These are phyloP conservation scores for Arachnopeziza araneosa DNA, from an alignment of 2,329 filamentous ascomycete species.

Conservation along the genomic window DNA sequence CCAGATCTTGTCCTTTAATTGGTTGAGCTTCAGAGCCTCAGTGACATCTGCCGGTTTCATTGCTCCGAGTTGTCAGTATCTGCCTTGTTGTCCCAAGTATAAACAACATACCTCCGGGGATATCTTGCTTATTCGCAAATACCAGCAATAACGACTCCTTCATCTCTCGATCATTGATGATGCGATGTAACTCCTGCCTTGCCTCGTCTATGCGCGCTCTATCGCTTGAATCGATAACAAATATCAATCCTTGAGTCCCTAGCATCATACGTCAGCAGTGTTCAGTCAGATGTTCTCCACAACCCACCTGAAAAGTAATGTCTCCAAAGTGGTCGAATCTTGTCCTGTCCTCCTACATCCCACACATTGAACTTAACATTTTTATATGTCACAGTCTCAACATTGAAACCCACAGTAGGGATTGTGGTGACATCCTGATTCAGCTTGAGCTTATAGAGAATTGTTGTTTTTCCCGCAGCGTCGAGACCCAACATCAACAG, in stretches of 20 bases:
- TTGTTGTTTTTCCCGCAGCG: constrained; percentile 97
- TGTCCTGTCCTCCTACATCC: constrained; percentile 98
- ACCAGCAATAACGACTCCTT: constrained; percentile 90
- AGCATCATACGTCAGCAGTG: constrained; percentile 5
- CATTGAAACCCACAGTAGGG: constrained; percentile 97
- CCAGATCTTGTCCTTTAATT: constrained; percentile 79
- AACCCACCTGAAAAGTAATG: constrained; percentile 83
- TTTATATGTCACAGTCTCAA: constrained; percentile 98
- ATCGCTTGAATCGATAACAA: constrained; percentile 96
- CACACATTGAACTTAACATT: constrained; percentile 99
- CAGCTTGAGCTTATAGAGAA: constrained; percentile 98
- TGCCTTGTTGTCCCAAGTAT: background rate
- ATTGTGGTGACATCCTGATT: constrained; percentile 98
- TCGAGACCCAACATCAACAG: constrained; percentile 97
- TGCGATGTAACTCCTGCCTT: constrained; percentile 87
- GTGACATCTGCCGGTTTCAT: constrained; percentile 78
- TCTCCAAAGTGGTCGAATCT: constrained; percentile 94
- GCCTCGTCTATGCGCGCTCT: constrained; percentile 89
- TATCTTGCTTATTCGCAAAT: constrained; percentile 99
- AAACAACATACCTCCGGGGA: constrained; percentile 61
- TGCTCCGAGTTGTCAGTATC: constrained; percentile 40
- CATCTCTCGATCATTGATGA: constrained; percentile 97
- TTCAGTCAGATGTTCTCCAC: background rate
- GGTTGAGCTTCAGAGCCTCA: constrained; percentile 67
- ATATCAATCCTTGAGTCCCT: constrained; percentile 97